Evolutionary conservation across 2,329 filamentous ascomycete genomes (phyloP), one percentile per base, ranked within the genome.

Genomic region (Ceratocystiopsis minuta): DNA sequence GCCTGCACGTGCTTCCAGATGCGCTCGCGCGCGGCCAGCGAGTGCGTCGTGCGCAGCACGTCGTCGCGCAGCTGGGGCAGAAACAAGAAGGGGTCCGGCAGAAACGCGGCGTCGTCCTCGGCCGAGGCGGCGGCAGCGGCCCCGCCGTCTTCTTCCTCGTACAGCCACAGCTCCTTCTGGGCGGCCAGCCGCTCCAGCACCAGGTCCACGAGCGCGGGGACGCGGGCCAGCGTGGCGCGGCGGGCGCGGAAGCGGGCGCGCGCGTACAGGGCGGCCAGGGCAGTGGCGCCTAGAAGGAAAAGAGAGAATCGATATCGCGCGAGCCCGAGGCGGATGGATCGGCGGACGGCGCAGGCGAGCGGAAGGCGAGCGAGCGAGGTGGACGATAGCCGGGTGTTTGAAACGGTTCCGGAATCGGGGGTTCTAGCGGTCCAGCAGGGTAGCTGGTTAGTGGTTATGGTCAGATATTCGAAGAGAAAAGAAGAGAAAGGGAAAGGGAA

Each of bases 51-150:
- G 16, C 88, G 70, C 34, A 98, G 66, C 3, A 98, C 79, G 54
- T 96, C 88, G 54, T 98, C 90, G 45, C 90, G 71, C 42, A 98
- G 64, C 55, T 96, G 90, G 1, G 83, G 83, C 51, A 95, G 72
- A 54, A 85, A 83, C 47, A 98, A 72, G 62, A 82, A 93, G 1
- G 78, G 68, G 47, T 95, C 87, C 4, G 36, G 43, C 34, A 28
- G 32, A 17, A 28, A 39, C 16, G 75, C 72, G 40, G 92, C 84
- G 18, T 74, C 72, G 40, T 78, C 46, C 5, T 28, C 24, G 24
- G 24, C 7, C 24, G 24, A 6, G 24, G 5, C 9, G 57, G 69
- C 42, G 12, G 33, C 40, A 3, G 36, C 33, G 1, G 14, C 34
- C 36, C 16, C 24, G 13, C 40, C 40, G n/a, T 37, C 44, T 15